These are phyloP conservation scores for Adansonia gregorii DNA, from an alignment of 441 rosid species.

Conservation along the genomic window DNA sequence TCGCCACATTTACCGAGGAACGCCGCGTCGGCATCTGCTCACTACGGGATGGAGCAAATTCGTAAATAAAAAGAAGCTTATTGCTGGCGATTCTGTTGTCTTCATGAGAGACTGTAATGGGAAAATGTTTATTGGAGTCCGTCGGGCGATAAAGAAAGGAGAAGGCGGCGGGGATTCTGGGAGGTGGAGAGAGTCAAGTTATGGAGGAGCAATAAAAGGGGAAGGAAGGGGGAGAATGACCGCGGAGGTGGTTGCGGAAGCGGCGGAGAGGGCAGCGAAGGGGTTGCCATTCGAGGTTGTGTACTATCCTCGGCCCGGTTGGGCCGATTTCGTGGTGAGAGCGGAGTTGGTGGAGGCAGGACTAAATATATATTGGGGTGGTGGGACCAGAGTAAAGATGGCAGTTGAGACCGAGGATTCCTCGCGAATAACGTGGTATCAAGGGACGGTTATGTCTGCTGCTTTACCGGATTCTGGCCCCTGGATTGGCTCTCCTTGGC, in stretches of 20 bases:
- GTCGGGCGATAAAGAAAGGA: constrained; percentile 49
- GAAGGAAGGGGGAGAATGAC: constrained; percentile 52
- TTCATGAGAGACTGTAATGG: constrained; percentile 69
- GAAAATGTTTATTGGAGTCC: constrained; percentile 66
- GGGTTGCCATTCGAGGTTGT: constrained; percentile 72
- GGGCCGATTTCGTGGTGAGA: constrained; percentile 74
- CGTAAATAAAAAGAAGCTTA: constrained; percentile 74
- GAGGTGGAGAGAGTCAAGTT: constrained; percentile 17
- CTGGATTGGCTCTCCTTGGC: constrained; percentile 89
- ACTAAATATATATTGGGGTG: constrained; percentile 46
- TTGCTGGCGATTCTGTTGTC: constrained; percentile 87
- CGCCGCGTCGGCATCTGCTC: constrained; percentile 80
- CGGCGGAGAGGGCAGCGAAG: constrained; percentile 52
- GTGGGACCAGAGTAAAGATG: constrained; percentile 83
- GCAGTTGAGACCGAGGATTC: constrained; percentile 80
- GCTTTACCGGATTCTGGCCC: constrained; percentile 46
- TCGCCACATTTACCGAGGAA: constrained; percentile 83
- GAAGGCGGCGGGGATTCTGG: constrained; percentile 27
- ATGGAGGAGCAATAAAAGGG: constrained; percentile 18
- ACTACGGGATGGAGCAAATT: constrained; percentile 97
- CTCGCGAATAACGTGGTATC: constrained; percentile 40
- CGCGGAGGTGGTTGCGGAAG: constrained; percentile 54
- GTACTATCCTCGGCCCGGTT: constrained; percentile 70
- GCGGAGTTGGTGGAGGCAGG: constrained; percentile 78
- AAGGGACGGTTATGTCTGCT: constrained; percentile 45